These are phyloP conservation scores for Pisolithus albus DNA, from an alignment of 768 basidiomycete species.

Conservation along the genomic window DNA sequence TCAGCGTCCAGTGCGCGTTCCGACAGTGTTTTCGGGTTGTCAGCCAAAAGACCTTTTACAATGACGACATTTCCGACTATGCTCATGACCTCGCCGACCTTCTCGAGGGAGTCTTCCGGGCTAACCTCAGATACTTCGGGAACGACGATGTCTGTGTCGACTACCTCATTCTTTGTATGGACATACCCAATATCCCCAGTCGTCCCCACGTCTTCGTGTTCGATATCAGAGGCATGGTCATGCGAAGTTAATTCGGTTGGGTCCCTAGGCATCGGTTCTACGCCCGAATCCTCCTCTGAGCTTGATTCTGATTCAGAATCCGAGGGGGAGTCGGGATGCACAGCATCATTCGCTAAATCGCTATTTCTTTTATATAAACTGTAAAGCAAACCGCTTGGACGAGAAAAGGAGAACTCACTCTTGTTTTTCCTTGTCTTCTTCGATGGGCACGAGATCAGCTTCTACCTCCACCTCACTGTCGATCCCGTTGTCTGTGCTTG, in stretches of 20 bases:
- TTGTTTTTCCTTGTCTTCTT: constrained; percentile 29
- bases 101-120: constrained; percentile 59
- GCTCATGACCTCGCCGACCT: constrained; percentile 71
- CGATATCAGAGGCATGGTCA: constrained; percentile 24
- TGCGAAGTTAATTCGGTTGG: constrained; percentile 2
- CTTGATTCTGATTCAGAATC: constrained; percentile 35
- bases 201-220: constrained; percentile 48
- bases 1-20: constrained; percentile 78
- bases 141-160: constrained; percentile 49
- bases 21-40: constrained; percentile 38
- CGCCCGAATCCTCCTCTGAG: constrained; percentile 12
- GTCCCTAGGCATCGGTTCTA: constrained; percentile 16
- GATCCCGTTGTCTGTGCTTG: constrained; percentile 45
- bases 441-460: constrained; percentile 45
- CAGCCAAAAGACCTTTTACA: constrained; percentile 53
- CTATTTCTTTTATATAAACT: no score
- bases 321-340: constrained; percentile 21
- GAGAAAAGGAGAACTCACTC: constrained; percentile 5
- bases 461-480: constrained; percentile 73
- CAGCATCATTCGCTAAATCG: neutral
- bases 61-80: constrained; percentile 70
- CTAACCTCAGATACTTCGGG: constrained; percentile 63
- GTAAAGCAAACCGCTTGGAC: neutral
- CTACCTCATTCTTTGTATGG: constrained; percentile 65
- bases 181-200: constrained; percentile 38